Base-by-base conservation (phyloP, 768 basidiomycete species). In the Paxillus involutus region DNA sequence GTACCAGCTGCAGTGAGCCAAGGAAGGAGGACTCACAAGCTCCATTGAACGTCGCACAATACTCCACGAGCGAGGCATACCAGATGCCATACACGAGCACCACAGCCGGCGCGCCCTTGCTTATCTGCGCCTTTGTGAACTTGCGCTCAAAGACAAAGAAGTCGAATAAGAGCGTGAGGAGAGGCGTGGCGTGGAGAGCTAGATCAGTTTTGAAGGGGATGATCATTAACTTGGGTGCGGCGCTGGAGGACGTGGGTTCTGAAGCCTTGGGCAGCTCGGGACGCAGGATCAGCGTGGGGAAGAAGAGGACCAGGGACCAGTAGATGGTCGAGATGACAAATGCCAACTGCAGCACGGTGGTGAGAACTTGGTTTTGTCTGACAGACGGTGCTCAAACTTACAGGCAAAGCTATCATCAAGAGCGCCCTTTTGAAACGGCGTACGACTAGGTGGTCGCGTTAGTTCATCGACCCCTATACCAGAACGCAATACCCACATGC, bases 51-150 rank as follows among this genome's bases (percentile, higher is more conserved):
- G 63, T 69, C 0, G 84, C 84, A 56, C 83, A 86, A 58, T 82
- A 80, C 60, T 94, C 91, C 2, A 83, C 81, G 78, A 87, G 90
- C 10, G 65, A 68, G 0, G 73, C 71, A 58, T 94, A 94, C 72
- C 80, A 77, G 13, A 72, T 21, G 8, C 75, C 63, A 41, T 72
- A 74, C 0, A 66, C 39, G 47, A 61, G 16, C 32, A 60, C 17
- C 13, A 35, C 47, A 1, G 29, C 42, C 0, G 70, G 70, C 0
- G 66, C 60, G 3, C 41, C 55, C 36, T 35, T 63, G 32, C 24
- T 50, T 14, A 41, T 51, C 7, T 63, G 47, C 1, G 5, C 32
- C n/a, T 52, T 54, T 26, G 70, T 58, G 63, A 84, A 91, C 55
- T 77, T 85, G 29, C 61, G 60, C 62, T 92, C 87, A 49, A 87